These are phyloP conservation scores for Lipomyces yamadae DNA, from an alignment of 805 yeast genomes.

Conservation along the genomic window DNA sequence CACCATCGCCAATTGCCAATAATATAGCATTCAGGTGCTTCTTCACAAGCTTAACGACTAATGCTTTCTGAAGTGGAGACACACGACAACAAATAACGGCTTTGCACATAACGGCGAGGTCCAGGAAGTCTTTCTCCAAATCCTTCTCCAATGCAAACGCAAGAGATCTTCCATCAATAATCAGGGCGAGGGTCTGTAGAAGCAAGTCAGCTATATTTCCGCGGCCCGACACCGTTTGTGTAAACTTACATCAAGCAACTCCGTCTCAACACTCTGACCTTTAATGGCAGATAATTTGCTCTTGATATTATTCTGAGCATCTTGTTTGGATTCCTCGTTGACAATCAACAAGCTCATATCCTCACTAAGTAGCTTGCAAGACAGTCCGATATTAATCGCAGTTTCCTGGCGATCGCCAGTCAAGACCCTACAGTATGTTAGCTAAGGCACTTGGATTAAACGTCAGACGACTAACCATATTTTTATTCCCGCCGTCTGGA, in stretches of 20 bases:
- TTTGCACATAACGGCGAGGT: slow-evolving; percentile 82
- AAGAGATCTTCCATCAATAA: slow-evolving; percentile 93
- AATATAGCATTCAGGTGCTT: slow-evolving; percentile 72
- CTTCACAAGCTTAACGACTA: slow-evolving; percentile 93
- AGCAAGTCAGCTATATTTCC: slow-evolving; percentile 29
- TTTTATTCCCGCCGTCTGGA: slow-evolving; percentile 96
- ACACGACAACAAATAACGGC: slow-evolving; percentile 98
- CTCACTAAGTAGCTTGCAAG: slow-evolving; percentile 89
- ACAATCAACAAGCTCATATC: slow-evolving; percentile 92
- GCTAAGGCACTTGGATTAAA: not conserved
- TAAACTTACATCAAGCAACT: slow-evolving; percentile 57
- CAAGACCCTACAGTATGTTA: slow-evolving; percentile 54
- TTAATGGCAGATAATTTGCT: slow-evolving; percentile 76
- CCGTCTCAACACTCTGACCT: slow-evolving; percentile 46
- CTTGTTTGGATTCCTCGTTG: slow-evolving; percentile 82
- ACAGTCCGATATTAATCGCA: slow-evolving; percentile 98
- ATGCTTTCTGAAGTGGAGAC: slow-evolving; percentile 94
- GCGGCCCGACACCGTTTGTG: not conserved
- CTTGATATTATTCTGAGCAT: slow-evolving; percentile 70
- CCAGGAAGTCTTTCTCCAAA: slow-evolving; percentile 75
- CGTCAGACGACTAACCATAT: slow-evolving; percentile 61
- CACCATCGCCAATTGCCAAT: slow-evolving; percentile 98
- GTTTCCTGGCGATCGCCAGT: slow-evolving; percentile 99
- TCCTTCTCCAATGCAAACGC: slow-evolving; percentile 83
- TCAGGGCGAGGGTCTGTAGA: slow-evolving; percentile 76